Evolutionary conservation across 805 yeast genomes (phyloP), one percentile per base, ranked within the genome.

Genomic region (Dipodascopsis uninucleata): DNA sequence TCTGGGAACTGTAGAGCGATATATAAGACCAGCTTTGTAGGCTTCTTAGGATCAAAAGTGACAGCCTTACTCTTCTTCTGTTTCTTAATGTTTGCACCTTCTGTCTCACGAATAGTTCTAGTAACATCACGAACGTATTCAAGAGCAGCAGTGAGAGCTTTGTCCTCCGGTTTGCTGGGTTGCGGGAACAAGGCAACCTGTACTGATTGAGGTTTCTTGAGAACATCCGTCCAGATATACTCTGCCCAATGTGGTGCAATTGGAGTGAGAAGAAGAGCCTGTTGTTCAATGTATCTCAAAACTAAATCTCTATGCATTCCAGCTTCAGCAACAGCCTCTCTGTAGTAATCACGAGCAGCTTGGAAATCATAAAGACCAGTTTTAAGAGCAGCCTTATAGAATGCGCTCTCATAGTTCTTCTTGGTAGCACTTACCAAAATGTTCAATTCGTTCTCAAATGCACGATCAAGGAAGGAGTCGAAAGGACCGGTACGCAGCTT

Each of bases 191-290:
- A 61, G 20, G 90, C 84, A 52, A 70, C 71, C 65, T 89, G 94
- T 34, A 86, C 80, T 35, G 94, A 74, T 2, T 72, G 74, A 36
- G 69, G 64, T 57, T 82, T 75, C 33, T 80, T 79, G 53, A 93
- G 72, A 34, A 88, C 72, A 56, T 90, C 97, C 62, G 83, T 78
- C 77, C 85, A 87, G 46, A 90, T 71, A 70, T 79, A 86, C 58
- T 93, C 98, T 55, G 93, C 80, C 66, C 90, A 88, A 68, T 93
- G 98, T 38, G 98, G 97, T 34, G 97, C 94, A 58, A 93, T 72
- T 53, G 98, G 98, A 14, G 95, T 79, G 57, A 93, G 70, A 64
- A 89, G 68, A 58, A 93, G 74, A 16, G 82, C 82, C 72, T 93
- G 98, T 25, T 79, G 70, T 68, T 88, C 95, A 58, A 93, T 85